Conservation (phyloP, 2,329 filamentous ascomycete species). For the Trichoderma sp. region DNA sequence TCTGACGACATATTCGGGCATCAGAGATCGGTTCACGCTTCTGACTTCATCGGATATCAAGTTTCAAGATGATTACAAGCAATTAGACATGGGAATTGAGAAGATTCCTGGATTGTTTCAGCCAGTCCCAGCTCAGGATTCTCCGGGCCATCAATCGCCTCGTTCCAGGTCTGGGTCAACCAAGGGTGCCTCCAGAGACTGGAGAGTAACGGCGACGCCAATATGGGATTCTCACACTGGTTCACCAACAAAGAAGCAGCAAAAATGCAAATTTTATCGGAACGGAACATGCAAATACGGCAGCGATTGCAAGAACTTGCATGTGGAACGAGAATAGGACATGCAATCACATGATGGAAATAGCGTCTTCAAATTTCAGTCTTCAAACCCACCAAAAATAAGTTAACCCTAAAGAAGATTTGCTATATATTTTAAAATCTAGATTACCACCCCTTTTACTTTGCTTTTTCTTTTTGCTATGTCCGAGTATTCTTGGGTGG, state of each 20-base stretch:
- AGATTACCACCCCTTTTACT: no score
- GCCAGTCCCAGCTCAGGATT: background rate
- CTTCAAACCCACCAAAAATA: no score
- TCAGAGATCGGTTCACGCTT: conserved; percentile 57
- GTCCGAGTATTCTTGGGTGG: no score
- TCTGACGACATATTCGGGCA: conserved; percentile 55
- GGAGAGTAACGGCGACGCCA: background rate
- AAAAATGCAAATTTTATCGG: background rate
- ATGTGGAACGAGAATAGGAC: background rate
- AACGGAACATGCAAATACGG: background rate
- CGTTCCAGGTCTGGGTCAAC: background rate
- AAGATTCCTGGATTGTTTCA: conserved; percentile 46
- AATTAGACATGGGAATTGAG: conserved; percentile 54
- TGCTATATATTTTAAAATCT: no score
- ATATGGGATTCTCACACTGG: background rate
- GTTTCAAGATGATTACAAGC: conserved; percentile 57
- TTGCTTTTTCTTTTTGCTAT: no score
- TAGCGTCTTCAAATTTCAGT: background rate
- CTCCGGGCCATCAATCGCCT: background rate
- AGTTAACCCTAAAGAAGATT: no score
- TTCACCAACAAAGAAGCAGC: background rate
- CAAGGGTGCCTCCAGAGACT: background rate
- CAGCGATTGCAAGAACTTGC: background rate
- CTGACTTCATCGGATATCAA: conserved; percentile 50
- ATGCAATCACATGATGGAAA: background rate